Conservation (phyloP, 768 basidiomycete species). For the Lactifluus echinatus region DNA sequence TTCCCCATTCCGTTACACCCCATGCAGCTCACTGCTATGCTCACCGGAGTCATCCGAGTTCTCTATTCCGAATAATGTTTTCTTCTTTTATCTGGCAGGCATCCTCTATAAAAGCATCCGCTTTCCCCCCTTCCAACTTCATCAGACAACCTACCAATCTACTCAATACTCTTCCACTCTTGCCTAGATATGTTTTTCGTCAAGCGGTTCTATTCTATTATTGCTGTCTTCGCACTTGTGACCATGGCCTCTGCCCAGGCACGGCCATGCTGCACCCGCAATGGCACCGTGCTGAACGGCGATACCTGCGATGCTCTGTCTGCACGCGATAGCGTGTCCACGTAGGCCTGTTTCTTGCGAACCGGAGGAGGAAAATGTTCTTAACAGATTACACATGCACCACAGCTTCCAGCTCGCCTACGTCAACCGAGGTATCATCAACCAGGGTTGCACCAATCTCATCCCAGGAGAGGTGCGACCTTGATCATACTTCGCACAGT, state of each 20-base stretch:
- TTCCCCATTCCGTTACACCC: too few relatives aligned
- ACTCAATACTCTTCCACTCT: too few relatives aligned
- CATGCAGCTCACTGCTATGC: too few relatives aligned
- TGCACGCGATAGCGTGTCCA: slow-evolving; percentile 37
- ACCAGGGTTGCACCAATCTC: slow-evolving; percentile 36
- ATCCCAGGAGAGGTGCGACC: slow-evolving; percentile 34
- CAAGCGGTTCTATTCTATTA: neutral
- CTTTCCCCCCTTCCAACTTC: too few relatives aligned
- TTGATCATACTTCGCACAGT: too few relatives aligned
- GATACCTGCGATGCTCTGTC: slow-evolving; percentile 54
- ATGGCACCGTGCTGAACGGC: slow-evolving; percentile 40
- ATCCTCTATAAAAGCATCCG: too few relatives aligned
- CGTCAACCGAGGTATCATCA: slow-evolving; percentile 42
- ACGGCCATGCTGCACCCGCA: slow-evolving; percentile 42
- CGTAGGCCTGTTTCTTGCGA: slow-evolving; percentile 28
- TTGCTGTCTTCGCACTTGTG: neutral
- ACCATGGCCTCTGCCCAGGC: neutral
- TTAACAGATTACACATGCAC: neutral
- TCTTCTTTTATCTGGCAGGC: too few relatives aligned
- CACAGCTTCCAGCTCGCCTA: slow-evolving; percentile 48
- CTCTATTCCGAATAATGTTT: too few relatives aligned
- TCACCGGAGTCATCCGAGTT: too few relatives aligned
- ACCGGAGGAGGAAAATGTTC: neutral
- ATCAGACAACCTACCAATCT: too few relatives aligned
- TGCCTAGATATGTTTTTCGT: neutral